Percentiles rank a stretch among this genome's conserved stretches.
Conservation (phyloP, 2,329 filamentous ascomycete species). For the Colletotrichum camelliae region DNA sequence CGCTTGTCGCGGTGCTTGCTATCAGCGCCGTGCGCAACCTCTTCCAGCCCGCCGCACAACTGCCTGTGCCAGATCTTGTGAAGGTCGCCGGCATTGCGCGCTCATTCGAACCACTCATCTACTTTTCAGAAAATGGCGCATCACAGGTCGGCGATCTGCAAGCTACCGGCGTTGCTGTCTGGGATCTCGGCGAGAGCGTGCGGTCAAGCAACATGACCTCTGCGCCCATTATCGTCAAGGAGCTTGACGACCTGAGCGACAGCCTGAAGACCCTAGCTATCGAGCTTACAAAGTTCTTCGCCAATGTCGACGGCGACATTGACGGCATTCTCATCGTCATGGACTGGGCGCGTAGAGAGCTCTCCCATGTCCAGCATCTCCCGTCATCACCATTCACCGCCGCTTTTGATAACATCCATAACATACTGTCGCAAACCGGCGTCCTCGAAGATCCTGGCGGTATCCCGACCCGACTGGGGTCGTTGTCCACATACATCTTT, state of each 20-base stretch:
- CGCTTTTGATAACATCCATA: conserved; percentile 84
- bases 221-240: conserved; percentile 82
- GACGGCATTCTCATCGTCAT: conserved; percentile 93
- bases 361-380: conserved; percentile 69
- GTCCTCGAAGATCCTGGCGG: conserved; percentile 60
- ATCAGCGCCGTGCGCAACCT: conserved; percentile 70
- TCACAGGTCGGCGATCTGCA: conserved; percentile 87
- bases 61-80: conserved; percentile 81
- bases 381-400: conserved; percentile 70
- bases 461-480: conserved; percentile 71
- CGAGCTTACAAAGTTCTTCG: conserved; percentile 90
- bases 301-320: conserved; percentile 90
- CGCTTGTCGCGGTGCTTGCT: conserved; percentile 67
- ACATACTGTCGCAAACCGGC: conserved; percentile 70
- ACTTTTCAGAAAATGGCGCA: conserved; percentile 90
- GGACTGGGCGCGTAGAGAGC: conserved; percentile 92
- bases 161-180: conserved; percentile 90
- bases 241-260: conserved; percentile 85
- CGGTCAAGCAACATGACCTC: conserved; percentile 90
- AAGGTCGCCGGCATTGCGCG: conserved; percentile 90
- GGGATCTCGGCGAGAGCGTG: conserved; percentile 92
- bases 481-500: conserved; percentile 74
- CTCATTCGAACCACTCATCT: conserved; percentile 92
- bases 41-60: conserved; percentile 69
- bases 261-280: conserved; percentile 83